A percentile compares a stretch with the other conserved stretches of the same genome.
Conservation (phyloP, 306 rosid genomes). For the Trifolium repens region DNA sequence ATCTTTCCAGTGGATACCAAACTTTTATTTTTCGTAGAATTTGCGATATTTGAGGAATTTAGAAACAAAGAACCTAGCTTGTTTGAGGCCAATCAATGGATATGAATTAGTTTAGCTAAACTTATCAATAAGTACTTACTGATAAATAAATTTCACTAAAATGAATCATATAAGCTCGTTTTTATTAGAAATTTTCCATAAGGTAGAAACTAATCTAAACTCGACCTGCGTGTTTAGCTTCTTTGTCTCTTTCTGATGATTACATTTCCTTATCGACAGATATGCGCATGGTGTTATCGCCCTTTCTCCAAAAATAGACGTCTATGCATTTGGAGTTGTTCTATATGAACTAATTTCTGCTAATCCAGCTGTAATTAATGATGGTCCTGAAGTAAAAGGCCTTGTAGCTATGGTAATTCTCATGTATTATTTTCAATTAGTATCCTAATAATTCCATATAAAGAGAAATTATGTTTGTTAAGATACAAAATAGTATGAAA, state of each 20-base stretch:
- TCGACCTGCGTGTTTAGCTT: no score
- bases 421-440: no score
- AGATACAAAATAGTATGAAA: no score
- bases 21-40: neutral
- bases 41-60: neutral
- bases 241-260: neutral
- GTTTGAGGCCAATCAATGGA: no score
- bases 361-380: conserved; percentile 67
- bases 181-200: no score
- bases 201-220: no score
- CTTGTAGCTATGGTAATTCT: conserved; percentile 67
- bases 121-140: no score
- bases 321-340: conserved; percentile 90
- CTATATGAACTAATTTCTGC: conserved; percentile 90
- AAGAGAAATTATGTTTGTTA: no score
- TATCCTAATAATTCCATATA: neutral
- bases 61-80: no score
- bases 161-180: no score
- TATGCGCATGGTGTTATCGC: neutral
- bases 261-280: neutral
- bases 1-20: neutral
- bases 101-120: no score
- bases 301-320: conserved; percentile 49
- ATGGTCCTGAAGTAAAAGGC: neutral
- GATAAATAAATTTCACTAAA: no score